Evolutionary conservation across 1,284 basidiomycete species (phyloP).

Genomic region (Cutaneotrichosporon cavernicola): DNA sequence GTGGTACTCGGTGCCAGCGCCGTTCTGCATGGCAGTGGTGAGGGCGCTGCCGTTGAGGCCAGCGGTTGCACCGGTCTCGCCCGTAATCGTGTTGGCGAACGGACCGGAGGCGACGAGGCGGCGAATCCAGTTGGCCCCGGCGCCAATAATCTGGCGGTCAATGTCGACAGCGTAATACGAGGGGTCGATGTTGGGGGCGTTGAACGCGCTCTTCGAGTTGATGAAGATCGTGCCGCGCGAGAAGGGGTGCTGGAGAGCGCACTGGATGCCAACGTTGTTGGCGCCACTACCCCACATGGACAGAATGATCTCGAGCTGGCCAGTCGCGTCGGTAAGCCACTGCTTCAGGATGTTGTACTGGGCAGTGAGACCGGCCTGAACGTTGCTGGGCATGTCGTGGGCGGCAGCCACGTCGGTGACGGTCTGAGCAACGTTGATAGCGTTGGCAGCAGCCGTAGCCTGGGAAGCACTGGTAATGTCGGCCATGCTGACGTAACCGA

Average conservation of each 20-base stretch:
- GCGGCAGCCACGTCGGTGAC: slow-evolving; percentile 64
- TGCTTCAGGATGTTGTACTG: slow-evolving; percentile 45
- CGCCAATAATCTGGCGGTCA: slow-evolving; percentile 44
- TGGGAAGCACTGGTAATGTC: slow-evolving; percentile 32
- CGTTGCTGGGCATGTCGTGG: slow-evolving; percentile 38
- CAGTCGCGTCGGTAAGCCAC: slow-evolving; percentile 38
- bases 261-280: slow-evolving; percentile 46
- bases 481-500: slow-evolving; percentile 23
- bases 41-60: slow-evolving; percentile 39
- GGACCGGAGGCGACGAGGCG: slow-evolving; percentile 37
- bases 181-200: slow-evolving; percentile 63
- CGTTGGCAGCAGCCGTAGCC: slow-evolving; percentile 46
- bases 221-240: slow-evolving; percentile 56
- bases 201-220: slow-evolving; percentile 60
- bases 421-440: slow-evolving; percentile 62
- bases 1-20: slow-evolving; percentile 57
- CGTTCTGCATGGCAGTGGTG: slow-evolving; percentile 40
- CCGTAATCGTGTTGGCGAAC: slow-evolving; percentile 34
- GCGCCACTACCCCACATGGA: slow-evolving; percentile 40
- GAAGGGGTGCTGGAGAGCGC: slow-evolving; percentile 53
- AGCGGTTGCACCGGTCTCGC: slow-evolving; percentile 34
- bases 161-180: slow-evolving; percentile 58
- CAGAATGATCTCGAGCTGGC: slow-evolving; percentile 51
- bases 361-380: slow-evolving; percentile 40
- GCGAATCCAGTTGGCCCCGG: slow-evolving; percentile 42